Percentiles rank a stretch among this genome's conserved stretches.
These are phyloP conservation scores for Nitzschia sp. DNA, from an alignment of 108 stramenopile genomes.

Conservation along the genomic window DNA sequence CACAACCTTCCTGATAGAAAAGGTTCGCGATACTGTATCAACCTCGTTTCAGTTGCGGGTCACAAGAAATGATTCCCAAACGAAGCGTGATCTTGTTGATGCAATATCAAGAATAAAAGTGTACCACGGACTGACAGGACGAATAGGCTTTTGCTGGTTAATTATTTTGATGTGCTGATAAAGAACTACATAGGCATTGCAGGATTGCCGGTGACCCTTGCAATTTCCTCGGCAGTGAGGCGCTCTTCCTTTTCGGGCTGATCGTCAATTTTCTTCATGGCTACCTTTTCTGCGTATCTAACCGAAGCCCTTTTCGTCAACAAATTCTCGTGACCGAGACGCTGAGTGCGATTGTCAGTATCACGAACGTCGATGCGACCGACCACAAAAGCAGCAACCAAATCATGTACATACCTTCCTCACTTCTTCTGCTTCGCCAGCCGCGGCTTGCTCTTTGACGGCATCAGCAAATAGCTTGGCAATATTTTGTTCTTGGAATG, in stretches of 20 bases:
- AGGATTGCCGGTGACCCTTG: not conserved
- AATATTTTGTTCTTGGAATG: constrained; percentile 42
- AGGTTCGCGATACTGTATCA: constrained; percentile 78
- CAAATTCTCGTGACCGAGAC: constrained; percentile 74
- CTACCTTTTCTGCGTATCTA: constrained; percentile 66
- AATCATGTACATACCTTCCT: constrained; percentile 35
- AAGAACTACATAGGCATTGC: too few relatives aligned
- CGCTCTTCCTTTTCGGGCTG: constrained; percentile 64
- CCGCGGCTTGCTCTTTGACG: constrained; percentile 39
- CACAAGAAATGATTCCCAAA: not conserved
- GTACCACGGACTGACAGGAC: too few relatives aligned
- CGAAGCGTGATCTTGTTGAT: too few relatives aligned
- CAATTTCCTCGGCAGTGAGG: constrained; percentile 2
- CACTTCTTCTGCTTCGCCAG: constrained; percentile 44
- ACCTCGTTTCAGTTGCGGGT: constrained; percentile 75
- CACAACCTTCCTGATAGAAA: constrained; percentile 76
- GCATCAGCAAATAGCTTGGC: constrained; percentile 51
- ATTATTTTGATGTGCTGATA: too few relatives aligned
- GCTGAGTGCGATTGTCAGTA: not conserved
- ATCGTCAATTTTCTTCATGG: constrained; percentile 66
- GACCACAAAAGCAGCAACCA: not conserved
- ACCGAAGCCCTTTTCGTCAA: constrained; percentile 59
- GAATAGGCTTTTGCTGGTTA: too few relatives aligned
- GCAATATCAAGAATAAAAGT: too few relatives aligned
- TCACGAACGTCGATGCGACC: not conserved